A percentile compares a stretch with the other conserved stretches of the same genome.
Conservation (phyloP, 1,139 yeast species). For the Geotrichum aggregatum region DNA sequence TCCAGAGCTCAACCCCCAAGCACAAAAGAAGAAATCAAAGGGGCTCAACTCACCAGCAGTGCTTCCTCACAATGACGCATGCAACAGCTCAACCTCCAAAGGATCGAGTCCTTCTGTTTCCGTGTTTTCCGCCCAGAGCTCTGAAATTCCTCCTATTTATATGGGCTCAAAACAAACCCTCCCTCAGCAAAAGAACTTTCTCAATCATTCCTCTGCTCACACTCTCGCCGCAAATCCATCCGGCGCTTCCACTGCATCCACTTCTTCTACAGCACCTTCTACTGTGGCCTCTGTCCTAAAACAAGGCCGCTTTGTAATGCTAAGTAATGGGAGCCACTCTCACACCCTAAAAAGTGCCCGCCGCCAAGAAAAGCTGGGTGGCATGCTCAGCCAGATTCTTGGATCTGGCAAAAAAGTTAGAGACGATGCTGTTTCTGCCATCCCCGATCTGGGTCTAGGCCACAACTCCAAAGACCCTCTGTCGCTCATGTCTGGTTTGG, state of each 20-base stretch:
- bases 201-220: conserved; percentile 4
- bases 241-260: background rate
- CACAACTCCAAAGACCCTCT: conserved; percentile 44
- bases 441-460: conserved; percentile 50
- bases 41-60: background rate
- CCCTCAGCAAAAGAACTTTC: background rate
- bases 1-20: conserved; percentile 3
- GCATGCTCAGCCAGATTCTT: conserved; percentile 79
- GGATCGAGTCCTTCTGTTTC: conserved; percentile 5
- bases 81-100: background rate
- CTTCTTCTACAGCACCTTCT: background rate
- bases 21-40: background rate
- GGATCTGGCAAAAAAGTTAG: conserved; percentile 67
- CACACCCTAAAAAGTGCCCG: conserved; percentile 73
- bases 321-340: conserved; percentile 46
- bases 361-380: conserved; percentile 81
- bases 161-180: conserved; percentile 4
- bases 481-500: conserved; percentile 74
- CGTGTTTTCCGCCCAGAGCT: conserved; percentile 9
- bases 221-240: background rate
- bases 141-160: conserved; percentile 15
- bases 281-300: conserved; percentile 15
- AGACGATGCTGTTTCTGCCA: conserved; percentile 77
- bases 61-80: too few species aligned
- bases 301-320: conserved; percentile 12